Evolutionary conservation across 108 stramenopile genomes (phyloP).

Genomic region (Nannochloropsis salina): DNA sequence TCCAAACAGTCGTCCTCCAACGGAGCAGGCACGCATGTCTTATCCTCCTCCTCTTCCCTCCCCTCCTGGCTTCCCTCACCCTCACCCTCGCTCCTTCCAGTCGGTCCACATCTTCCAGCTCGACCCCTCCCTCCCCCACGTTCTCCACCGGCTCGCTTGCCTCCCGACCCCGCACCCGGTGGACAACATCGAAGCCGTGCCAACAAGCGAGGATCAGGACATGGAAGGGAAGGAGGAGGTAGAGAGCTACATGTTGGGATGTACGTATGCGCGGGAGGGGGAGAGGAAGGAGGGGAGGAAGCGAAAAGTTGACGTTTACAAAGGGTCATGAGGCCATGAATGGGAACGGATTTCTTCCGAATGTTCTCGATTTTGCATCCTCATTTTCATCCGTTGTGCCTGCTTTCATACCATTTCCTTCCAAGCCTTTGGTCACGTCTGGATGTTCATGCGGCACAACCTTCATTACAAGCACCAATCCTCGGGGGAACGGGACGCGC

Average conservation of each 20-base stretch:
- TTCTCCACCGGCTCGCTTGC: neutral
- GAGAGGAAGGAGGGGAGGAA: neutral
- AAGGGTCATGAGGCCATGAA: too few species aligned
- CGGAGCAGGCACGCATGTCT: too few species aligned
- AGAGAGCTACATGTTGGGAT: neutral
- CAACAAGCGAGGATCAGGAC: neutral
- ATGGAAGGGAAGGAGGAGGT: neutral
- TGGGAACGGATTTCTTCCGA: too few species aligned
- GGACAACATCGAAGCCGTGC: neutral
- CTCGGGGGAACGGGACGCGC: neutral
- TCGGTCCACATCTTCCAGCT: neutral
- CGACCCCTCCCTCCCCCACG: neutral
- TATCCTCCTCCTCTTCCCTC: neutral
- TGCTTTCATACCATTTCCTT: neutral
- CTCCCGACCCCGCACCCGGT: neutral
- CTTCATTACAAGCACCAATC: neutral
- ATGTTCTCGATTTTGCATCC: too few species aligned
- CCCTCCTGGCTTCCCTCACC: neutral
- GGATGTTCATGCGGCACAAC: slow-evolving; percentile 9
- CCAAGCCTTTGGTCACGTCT: neutral
- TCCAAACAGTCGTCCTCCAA: too few species aligned
- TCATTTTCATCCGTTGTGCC: neutral
- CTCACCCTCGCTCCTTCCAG: neutral
- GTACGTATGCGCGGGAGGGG: neutral
- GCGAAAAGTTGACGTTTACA: neutral